Evolutionary conservation across 1,284 basidiomycete species (phyloP).

Genomic region (Microbotryum violaceum): DNA sequence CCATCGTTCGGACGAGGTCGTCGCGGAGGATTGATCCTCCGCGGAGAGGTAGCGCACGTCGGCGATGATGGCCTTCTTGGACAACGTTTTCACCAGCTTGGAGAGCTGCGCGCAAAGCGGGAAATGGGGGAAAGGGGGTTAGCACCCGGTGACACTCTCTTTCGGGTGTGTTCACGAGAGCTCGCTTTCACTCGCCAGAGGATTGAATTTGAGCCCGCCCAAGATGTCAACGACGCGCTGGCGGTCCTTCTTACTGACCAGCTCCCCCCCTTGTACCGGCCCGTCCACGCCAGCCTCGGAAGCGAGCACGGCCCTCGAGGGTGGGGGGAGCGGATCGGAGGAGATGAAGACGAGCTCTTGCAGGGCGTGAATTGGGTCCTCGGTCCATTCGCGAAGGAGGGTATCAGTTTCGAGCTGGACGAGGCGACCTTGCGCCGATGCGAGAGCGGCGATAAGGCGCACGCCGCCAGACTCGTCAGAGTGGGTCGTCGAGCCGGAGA

Average conservation of each 20-base stretch:
- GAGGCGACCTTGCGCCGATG: not conserved
- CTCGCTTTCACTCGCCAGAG: not conserved
- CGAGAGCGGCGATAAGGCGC: not conserved
- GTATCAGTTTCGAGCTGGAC: not conserved
- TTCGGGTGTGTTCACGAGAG: too few species aligned
- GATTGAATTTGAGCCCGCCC: constrained; percentile 11
- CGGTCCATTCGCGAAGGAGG: not conserved
- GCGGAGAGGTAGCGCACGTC: constrained; percentile 29
- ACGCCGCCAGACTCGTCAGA: not conserved
- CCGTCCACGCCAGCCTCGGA: not conserved
- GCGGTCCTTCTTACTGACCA: constrained; percentile 7
- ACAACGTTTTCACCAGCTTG: constrained; percentile 3
- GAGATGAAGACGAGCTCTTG: constrained; percentile 1
- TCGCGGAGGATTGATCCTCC: constrained; percentile 16
- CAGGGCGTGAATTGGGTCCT: not conserved
- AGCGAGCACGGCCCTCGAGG: not conserved
- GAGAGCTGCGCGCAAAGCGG: constrained; percentile 6
- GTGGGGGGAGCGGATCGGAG: not conserved
- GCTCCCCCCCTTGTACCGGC: not conserved
- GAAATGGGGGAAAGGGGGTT: not conserved
- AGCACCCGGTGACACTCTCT: too few species aligned
- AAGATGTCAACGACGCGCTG: constrained; percentile 12
- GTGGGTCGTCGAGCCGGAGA: not conserved
- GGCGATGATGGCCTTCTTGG: constrained; percentile 2
- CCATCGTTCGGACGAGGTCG: constrained; percentile 10